Evolutionary conservation across 306 rosid species (phyloP).

Genomic region (barrel medic (Medicago truncatula)): MtrunA17r5.0-ANR NC_053048.1:34841001-34841500

Average conservation of each 20-base stretch:
- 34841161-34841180: too few relatives aligned
- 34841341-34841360: conserved; percentile 11
- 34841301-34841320: too few relatives aligned
- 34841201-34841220: too few relatives aligned
- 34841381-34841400: not conserved
- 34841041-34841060: conserved; percentile 89
- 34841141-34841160: too few relatives aligned
- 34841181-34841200: too few relatives aligned
- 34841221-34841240: too few relatives aligned
- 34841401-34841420: conserved; percentile 43
- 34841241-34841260: too few relatives aligned
- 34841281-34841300: too few relatives aligned
- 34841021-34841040: conserved; percentile 22
- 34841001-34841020: conserved; percentile 27
- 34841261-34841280: too few relatives aligned
- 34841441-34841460: conserved; percentile 93
- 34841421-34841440: conserved; percentile 98
- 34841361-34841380: not conserved
- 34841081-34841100: conserved; percentile 91
- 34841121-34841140: conserved; percentile 65
- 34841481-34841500: conserved; percentile 99
- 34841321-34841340: not conserved
- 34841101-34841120: conserved; percentile 81
- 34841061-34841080: conserved; percentile 92
- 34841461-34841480: conserved; percentile 95